These are phyloP conservation scores for Diversispora epigaea DNA, from an alignment of 192 early-diverging fungal genomes.

Conservation along the genomic window DNA sequence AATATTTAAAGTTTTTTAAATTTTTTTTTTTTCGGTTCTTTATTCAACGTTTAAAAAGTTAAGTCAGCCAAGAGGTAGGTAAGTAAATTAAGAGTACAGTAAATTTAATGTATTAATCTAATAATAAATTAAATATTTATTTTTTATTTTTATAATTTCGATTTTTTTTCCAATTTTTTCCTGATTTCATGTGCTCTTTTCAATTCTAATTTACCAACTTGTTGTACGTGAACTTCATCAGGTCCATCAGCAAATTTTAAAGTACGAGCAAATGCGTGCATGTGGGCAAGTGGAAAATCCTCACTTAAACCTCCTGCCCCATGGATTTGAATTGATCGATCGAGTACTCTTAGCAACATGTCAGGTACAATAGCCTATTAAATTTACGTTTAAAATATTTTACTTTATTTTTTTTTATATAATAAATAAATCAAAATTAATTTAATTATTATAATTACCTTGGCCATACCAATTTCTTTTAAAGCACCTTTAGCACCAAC, in stretches of 20 bases:
- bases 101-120: no score
- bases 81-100: no score
- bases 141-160: background rate
- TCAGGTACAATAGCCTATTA: constrained; percentile 67
- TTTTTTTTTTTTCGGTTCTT: no score
- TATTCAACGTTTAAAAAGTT: no score
- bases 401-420: no score
- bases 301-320: constrained; percentile 90
- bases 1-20: no score
- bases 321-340: constrained; percentile 90
- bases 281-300: constrained; percentile 80
- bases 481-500: constrained; percentile 83
- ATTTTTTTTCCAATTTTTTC: constrained; percentile 32
- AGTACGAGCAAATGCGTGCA: constrained; percentile 79
- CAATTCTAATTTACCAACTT: constrained; percentile 80
- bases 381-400: background rate
- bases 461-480: constrained; percentile 97
- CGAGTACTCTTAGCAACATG: constrained; percentile 73
- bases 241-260: constrained; percentile 93
- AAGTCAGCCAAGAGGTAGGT: no score
- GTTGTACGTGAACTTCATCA: constrained; percentile 86
- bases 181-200: constrained; percentile 49
- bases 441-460: constrained; percentile 53
- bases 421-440: background rate
- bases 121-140: background rate